Base-by-base conservation (phyloP, 352 stramenopile genomes). In the Phytopythium chamaehyphon region DNA sequence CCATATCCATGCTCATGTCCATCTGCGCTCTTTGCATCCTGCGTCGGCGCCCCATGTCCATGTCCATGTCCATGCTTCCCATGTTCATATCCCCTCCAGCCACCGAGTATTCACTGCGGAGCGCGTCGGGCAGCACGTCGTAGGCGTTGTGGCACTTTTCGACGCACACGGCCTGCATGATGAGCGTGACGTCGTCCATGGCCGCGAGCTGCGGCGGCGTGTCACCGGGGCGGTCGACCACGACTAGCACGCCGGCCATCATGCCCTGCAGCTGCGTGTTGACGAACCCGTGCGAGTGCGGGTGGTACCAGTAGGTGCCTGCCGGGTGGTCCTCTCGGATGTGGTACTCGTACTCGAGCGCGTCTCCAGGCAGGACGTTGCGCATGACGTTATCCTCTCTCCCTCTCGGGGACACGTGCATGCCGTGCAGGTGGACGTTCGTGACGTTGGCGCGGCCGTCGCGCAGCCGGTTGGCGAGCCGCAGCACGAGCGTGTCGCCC, bases 281-380 rank as follows among this genome's bases (percentile, higher is more conserved):
- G 24, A 86, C 65, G 47, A 88, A 69, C n/a, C 78, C 78, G 47
- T 88, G 76, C 31, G 69, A 60, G 59, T 92, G 81, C 15, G 81
- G 76, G 50, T 92, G 81, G 52, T 92, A 92, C 81, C 81, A 92
- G 51, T 88, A 92, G 43, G 81, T 89, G 12, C 81, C 81, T 8
- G 74, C 50, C 11, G 81, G 78, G 54, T 92, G 81, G 51, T 92
- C 74, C 1, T 59, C 40, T 1, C 76, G 74, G 49, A 92, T 83
- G n/a, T 75, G 58, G 57, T 88, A 92, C 36, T 71, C 66, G 59
- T 90, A 92, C 51, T 51, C 46, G 16, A 71, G 69, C 39, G 76
- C 64, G 12, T 48, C 63, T 40, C 73, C 64, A 0, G 82, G 72
- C 21, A 54, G 40, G 24, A 90, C 76, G 59, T 64, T 79, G 31